A percentile compares a stretch with the other conserved stretches of the same genome.
These are phyloP conservation scores for Pseudozyma thailandica DNA, from an alignment of 1,284 basidiomycete species.

Conservation along the genomic window DNA sequence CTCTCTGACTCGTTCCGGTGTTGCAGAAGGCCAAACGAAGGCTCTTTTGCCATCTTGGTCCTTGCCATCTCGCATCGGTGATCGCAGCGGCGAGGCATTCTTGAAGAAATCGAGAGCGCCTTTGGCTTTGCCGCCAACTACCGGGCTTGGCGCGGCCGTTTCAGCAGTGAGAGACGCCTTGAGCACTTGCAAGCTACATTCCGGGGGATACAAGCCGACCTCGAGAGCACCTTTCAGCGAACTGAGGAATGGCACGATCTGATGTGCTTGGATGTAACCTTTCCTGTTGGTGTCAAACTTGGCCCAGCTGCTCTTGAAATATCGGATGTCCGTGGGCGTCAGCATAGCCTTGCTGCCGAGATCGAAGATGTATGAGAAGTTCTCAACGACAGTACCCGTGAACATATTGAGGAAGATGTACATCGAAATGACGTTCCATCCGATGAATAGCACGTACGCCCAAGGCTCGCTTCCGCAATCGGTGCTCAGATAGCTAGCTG, in stretches of 20 bases:
- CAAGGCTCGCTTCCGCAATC: slow-evolving; percentile 90
- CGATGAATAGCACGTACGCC: slow-evolving; percentile 89
- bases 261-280: slow-evolving; percentile 79
- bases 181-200: slow-evolving; percentile 40
- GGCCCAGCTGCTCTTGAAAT: slow-evolving; percentile 94
- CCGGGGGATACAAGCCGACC: slow-evolving; percentile 53
- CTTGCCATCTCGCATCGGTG: slow-evolving; percentile 26
- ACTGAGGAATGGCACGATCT: slow-evolving; percentile 81
- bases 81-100: slow-evolving; percentile 32
- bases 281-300: slow-evolving; percentile 82
- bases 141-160: slow-evolving; percentile 8
- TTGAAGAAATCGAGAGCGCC: slow-evolving; percentile 35
- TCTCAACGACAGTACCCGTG: slow-evolving; percentile 90
- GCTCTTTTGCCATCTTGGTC: slow-evolving; percentile 14
- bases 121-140: slow-evolving; percentile 16
- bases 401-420: slow-evolving; percentile 78
- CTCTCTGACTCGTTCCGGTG: slow-evolving; percentile 1
- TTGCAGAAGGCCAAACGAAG: slow-evolving; percentile 28
- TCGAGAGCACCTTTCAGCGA: slow-evolving; percentile 60
- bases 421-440: slow-evolving; percentile 97
- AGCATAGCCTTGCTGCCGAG: slow-evolving; percentile 84
- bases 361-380: slow-evolving; percentile 95
- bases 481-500: slow-evolving; percentile 75
- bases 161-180: slow-evolving; percentile 17
- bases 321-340: slow-evolving; percentile 75